phyloP scores from a whole-genome alignment of 1,139 yeast species.

The Yamadazyma atmosphaerica region DNA sequence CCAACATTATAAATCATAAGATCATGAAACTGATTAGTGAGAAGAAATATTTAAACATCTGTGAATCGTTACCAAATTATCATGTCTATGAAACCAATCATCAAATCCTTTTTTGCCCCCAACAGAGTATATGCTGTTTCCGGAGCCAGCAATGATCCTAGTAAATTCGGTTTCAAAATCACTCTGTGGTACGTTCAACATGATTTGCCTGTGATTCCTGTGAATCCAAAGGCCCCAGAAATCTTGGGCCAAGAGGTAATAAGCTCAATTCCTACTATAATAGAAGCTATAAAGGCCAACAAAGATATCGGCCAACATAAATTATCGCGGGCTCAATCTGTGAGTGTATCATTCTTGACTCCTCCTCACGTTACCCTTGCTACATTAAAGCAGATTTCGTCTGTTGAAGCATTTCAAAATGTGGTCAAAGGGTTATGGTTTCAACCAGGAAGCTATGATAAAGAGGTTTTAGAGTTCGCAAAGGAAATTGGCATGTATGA shows the following conservation, averaged over 20 bases:
- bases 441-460: conserved; percentile 77
- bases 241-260: conserved; percentile 50
- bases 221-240: conserved; percentile 55
- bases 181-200: conserved; percentile 66
- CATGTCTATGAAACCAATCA: conserved; percentile 44
- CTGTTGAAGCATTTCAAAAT: conserved; percentile 27
- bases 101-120: conserved; percentile 51
- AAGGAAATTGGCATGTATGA: conserved; percentile 42
- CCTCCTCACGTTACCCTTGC: conserved; percentile 62
- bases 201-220: conserved; percentile 60
- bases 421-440: conserved; percentile 69
- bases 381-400: conserved; percentile 44
- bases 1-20: too few relatives aligned
- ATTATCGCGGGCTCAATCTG: conserved; percentile 35
- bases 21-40: too few relatives aligned
- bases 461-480: conserved; percentile 47
- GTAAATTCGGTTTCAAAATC: conserved; percentile 72
- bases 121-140: conserved; percentile 62
- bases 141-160: conserved; percentile 69
- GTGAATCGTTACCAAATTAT: too few relatives aligned
- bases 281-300: conserved; percentile 27
- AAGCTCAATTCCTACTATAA: conserved; percentile 30
- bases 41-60: too few relatives aligned
- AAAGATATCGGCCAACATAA: conserved; percentile 26
- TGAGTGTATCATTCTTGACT: conserved; percentile 66